Evolutionary conservation across 345 rosid species (phyloP), one percentile per base, ranked within the genome.

Genomic region (Pistacia integerrima): DNA sequence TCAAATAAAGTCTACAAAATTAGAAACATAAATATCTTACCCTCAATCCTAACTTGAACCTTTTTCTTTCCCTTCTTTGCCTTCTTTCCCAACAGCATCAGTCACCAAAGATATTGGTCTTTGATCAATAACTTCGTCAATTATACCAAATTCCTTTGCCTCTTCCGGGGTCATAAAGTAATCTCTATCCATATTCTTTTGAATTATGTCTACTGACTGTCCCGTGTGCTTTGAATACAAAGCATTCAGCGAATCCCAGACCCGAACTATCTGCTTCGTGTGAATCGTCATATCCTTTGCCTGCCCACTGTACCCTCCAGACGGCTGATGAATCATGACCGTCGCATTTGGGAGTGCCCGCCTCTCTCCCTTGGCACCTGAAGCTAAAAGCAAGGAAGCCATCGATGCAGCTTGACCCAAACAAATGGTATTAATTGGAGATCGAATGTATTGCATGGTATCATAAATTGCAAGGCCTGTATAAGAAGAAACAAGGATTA

Each of bases 371-470:
- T 88, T 91, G 51, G 96, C 76, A 22, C 98, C 99, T 0, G 99
- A 93, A 64, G 99, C 90, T 81, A 97, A 82, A 33, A 97, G 97
- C n/a, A 97, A 95, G 75, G 99, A 97, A 75, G 84, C 98, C 99
- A 97, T 94, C 8, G 99, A 97, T 18, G 99, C 99, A 79, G 99
- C 99, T 80, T 94, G 99, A 16, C 99, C 99, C 82, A 97, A 76
- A 80, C 99, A 97, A 59, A 90, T 91, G 41, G 99, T 97, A 78
- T 85, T 90, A 51, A 97, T 82, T 4, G 99, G 98, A 75, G 97
- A 94, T 56, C 93, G 89, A 69, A 97, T 89, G 80, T 94, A 97
- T 84, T 91, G 98, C 98, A 97, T 94, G 0, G 98, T 97, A 71
- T 97, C 98, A 61, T 97, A 94, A 75, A 97, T 94, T 18, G 98